A percentile compares a stretch with the other conserved stretches of the same genome.
Evolutionary conservation across 345 rosid species (phyloP).

Genomic region (Sonneratia caseolaris): DNA sequence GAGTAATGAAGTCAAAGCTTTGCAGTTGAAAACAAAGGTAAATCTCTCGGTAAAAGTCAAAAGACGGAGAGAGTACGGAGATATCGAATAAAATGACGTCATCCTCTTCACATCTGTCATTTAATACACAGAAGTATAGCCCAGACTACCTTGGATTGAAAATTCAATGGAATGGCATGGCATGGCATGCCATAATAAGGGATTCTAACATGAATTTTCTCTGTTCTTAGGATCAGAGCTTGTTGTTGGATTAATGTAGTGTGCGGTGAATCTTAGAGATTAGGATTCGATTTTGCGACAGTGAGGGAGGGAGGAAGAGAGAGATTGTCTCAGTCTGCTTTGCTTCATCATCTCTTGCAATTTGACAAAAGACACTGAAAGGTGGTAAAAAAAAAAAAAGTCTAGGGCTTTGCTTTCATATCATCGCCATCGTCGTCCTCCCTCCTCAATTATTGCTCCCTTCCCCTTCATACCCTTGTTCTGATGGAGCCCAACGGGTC

Average conservation of each 20-base stretch:
- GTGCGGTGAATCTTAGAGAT: neutral
- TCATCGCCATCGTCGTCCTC: neutral
- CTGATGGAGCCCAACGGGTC: conserved; percentile 45
- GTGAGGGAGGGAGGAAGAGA: neutral
- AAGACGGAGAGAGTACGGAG: neutral
- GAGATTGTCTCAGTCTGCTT: neutral
- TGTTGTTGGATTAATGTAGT: too few relatives aligned
- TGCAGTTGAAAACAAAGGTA: neutral
- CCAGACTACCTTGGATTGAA: too few relatives aligned
- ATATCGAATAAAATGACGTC: too few relatives aligned
- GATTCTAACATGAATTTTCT: too few relatives aligned
- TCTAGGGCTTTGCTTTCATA: conserved; percentile 9
- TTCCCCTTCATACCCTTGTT: conserved; percentile 2
- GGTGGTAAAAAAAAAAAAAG: conserved; percentile 6
- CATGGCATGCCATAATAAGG: too few relatives aligned
- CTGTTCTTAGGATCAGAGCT: too few relatives aligned
- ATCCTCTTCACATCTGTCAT: too few relatives aligned
- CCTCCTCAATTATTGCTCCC: conserved; percentile 6
- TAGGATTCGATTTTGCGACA: neutral
- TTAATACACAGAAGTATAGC: too few relatives aligned
- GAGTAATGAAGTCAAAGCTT: too few relatives aligned
- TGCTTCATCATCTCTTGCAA: neutral
- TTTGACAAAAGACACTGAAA: conserved; percentile 6
- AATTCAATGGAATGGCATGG: too few relatives aligned
- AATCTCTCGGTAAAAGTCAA: neutral